These are phyloP conservation scores for Marasmius sp. DNA, from an alignment of 1,284 basidiomycete genomes.

Conservation along the genomic window DNA sequence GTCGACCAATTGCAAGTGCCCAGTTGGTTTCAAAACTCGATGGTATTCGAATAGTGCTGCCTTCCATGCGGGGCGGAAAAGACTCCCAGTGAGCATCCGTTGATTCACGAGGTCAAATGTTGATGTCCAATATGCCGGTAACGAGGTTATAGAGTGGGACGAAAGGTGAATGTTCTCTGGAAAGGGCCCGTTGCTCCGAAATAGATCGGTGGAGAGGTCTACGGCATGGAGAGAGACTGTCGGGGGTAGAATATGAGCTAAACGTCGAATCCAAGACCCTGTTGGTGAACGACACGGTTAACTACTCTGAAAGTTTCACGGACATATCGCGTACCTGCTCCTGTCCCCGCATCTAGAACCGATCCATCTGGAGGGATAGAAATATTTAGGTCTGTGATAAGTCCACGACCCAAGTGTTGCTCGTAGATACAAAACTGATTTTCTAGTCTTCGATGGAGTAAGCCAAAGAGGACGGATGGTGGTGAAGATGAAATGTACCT, in stretches of 20 bases:
- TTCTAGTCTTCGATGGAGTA: neutral
- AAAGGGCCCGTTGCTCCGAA: neutral
- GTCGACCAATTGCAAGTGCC: neutral
- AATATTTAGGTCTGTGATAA: neutral
- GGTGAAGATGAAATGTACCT: no score
- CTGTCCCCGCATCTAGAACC: neutral
- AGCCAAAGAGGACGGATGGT: neutral
- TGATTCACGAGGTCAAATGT: neutral
- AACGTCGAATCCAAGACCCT: neutral
- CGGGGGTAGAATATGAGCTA: neutral
- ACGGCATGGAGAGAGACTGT: neutral
- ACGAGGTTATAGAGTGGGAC: neutral
- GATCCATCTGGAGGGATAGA: neutral
- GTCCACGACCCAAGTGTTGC: neutral
- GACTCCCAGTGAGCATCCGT: neutral
- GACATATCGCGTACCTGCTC: neutral
- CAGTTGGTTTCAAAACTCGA: neutral
- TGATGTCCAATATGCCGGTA: neutral
- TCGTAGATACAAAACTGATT: neutral
- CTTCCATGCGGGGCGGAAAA: neutral
- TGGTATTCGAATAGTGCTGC: neutral
- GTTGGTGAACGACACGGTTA: no score
- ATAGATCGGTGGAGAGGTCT: neutral
- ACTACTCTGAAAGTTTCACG: no score
- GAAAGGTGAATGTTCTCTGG: neutral